Conservation (phyloP, 2,329 filamentous ascomycete genomes). For the Talaromyces funiculosus region DNA sequence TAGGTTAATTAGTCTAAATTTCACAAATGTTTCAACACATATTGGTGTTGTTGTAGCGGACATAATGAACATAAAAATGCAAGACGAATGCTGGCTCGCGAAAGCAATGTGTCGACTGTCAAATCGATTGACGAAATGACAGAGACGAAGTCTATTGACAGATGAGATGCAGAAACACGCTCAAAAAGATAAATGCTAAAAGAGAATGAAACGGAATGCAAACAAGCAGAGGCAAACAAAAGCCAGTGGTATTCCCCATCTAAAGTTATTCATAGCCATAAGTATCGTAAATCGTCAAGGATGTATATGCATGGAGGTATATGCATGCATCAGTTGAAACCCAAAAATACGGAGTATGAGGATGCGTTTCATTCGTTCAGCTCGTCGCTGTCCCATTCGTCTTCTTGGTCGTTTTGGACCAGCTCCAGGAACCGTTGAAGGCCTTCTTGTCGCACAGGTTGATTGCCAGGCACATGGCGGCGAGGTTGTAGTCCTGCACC, state of each 20-base stretch:
- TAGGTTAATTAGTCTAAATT: not conserved
- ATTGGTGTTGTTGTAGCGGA: too few species aligned
- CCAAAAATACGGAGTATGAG: not conserved
- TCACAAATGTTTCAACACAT: not conserved
- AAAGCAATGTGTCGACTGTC: slow-evolving; percentile 1
- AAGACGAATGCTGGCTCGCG: not conserved
- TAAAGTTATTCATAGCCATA: not conserved
- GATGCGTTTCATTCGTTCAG: slow-evolving; percentile 37
- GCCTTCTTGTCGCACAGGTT: slow-evolving; percentile 26
- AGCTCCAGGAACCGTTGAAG: slow-evolving; percentile 50
- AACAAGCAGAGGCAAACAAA: not conserved
- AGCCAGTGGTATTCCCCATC: not conserved
- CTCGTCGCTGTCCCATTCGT: slow-evolving; percentile 57
- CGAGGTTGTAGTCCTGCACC: slow-evolving; percentile 13
- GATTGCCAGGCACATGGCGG: slow-evolving; percentile 5
- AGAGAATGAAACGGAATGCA: not conserved
- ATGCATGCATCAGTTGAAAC: not conserved
- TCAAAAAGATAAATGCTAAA: not conserved
- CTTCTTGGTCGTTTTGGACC: slow-evolving; percentile 50
- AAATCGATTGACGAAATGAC: not conserved
- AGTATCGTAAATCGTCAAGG: not conserved
- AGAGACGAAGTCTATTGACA: not conserved
- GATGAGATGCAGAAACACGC: not conserved
- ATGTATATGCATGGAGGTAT: not conserved
- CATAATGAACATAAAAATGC: not conserved